Conservation (phyloP, 192 early-diverging fungal genomes). For the Coemansia sp. region DNA sequence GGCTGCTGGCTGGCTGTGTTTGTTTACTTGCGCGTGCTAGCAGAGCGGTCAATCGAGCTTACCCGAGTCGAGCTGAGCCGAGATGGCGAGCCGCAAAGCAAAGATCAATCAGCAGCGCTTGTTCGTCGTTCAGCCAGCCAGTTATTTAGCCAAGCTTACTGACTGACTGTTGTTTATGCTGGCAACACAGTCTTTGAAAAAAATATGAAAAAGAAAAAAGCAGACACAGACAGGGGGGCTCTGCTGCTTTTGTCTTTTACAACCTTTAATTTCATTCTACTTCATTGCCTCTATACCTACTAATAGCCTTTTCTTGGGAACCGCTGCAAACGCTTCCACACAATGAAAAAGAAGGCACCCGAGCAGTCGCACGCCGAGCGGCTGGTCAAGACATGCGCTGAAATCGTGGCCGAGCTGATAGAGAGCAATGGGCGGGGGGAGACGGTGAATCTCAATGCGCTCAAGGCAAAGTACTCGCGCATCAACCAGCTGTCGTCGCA, state of each 20-base stretch:
- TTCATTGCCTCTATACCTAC: background rate
- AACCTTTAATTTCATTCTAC: background rate
- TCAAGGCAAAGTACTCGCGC: constrained; percentile 73
- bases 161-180: too few species aligned
- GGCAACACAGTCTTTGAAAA: background rate
- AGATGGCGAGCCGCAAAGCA: too few species aligned
- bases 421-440: constrained; percentile 59
- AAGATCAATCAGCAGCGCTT: too few species aligned
- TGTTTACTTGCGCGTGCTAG: too few species aligned
- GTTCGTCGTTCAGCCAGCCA: too few species aligned
- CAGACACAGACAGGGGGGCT: too few species aligned
- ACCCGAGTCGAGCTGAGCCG: too few species aligned
- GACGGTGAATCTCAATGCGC: constrained; percentile 84
- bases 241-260: background rate
- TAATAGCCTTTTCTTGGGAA: background rate
- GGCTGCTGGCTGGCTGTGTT: too few species aligned
- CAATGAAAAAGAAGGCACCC: constrained; percentile 41
- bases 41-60: too few species aligned
- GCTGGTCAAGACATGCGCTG: constrained; percentile 79
- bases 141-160: too few species aligned
- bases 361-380: constrained; percentile 58
- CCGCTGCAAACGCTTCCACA: too few species aligned
- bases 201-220: background rate
- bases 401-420: constrained; percentile 90
- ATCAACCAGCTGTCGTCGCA: constrained; percentile 76